These are phyloP conservation scores for Coemansia sp. DNA, from an alignment of 192 early-diverging fungal species.

Conservation along the genomic window DNA sequence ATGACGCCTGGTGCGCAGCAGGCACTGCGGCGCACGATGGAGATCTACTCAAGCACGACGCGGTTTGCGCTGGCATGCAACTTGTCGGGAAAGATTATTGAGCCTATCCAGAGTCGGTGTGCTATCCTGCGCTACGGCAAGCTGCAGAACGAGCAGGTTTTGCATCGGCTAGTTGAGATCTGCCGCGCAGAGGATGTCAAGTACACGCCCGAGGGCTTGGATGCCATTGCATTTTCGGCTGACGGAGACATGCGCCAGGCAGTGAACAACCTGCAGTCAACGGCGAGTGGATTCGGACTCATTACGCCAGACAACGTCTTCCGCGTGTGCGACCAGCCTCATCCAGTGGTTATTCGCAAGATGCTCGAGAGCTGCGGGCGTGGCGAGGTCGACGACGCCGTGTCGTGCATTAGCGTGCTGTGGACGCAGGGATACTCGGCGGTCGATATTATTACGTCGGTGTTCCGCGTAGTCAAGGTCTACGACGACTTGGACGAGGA, in stretches of 20 bases:
- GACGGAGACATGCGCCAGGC: slow-evolving; percentile 99
- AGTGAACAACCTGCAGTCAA: slow-evolving; percentile 95
- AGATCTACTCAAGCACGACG: slow-evolving; percentile 94
- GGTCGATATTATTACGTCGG: slow-evolving; percentile 88
- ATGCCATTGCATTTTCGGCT: slow-evolving; percentile 93
- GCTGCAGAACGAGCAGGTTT: slow-evolving; percentile 78
- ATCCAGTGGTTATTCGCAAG: slow-evolving; percentile 77
- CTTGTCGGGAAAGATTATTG: slow-evolving; percentile 95
- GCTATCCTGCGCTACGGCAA: slow-evolving; percentile 87
- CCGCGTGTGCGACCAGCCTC: slow-evolving; percentile 97
- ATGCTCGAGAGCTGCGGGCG: slow-evolving; percentile 75
- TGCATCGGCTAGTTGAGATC: slow-evolving; percentile 81
- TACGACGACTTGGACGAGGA: slow-evolving; percentile 77
- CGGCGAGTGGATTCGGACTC: slow-evolving; percentile 83
- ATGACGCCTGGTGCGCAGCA: slow-evolving; percentile 98
- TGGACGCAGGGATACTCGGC: slow-evolving; percentile 87
- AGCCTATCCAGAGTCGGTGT: slow-evolving; percentile 96
- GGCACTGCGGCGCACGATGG: slow-evolving; percentile 97
- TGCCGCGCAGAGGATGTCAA: slow-evolving; percentile 84
- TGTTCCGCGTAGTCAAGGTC: slow-evolving; percentile 90
- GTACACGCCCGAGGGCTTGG: slow-evolving; percentile 85
- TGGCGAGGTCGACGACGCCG: slow-evolving; percentile 73
- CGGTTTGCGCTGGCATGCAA: slow-evolving; percentile 98
- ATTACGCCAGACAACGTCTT: slow-evolving; percentile 91
- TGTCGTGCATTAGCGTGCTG: slow-evolving; percentile 68